Conservation (phyloP, 2,329 filamentous ascomycete genomes). For the Trichoderma arundinaceum region DNA sequence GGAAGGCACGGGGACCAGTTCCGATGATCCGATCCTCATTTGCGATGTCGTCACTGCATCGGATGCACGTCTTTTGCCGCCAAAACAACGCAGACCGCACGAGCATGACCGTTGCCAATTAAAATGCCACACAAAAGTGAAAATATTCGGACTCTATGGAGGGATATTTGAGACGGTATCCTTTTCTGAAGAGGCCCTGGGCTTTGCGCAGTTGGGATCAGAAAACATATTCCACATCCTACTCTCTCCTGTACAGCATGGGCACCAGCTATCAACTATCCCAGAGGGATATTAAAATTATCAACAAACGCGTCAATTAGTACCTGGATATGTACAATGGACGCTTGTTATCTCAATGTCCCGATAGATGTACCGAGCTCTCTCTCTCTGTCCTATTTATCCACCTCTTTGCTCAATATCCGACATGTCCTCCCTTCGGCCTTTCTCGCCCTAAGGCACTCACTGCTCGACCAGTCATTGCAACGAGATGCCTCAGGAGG, state of each 20-base stretch:
- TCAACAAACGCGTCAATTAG: too few species aligned
- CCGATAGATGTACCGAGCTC: too few species aligned
- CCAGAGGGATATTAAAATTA: too few species aligned
- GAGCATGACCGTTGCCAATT: background rate
- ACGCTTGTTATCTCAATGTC: too few species aligned
- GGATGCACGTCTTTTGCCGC: background rate
- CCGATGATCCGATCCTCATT: slow-evolving; percentile 2
- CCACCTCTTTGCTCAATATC: too few species aligned
- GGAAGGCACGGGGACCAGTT: slow-evolving; percentile 8
- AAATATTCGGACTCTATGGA: background rate
- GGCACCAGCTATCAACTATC: background rate
- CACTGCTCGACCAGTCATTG: background rate
- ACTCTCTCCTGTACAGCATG: background rate
- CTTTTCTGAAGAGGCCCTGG: background rate
- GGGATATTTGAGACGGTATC: background rate
- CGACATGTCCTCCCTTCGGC: too few species aligned
- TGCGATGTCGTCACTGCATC: background rate
- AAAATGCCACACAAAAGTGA: too few species aligned
- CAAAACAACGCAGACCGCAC: background rate
- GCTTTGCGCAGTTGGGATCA: background rate
- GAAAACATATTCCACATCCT: too few species aligned
- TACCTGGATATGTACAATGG: too few species aligned
- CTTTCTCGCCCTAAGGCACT: too few species aligned
- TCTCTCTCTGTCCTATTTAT: too few species aligned
- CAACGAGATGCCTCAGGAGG: background rate